A percentile compares a stretch with the other conserved stretches of the same genome.
Conservation (phyloP, 495 filamentous ascomycete genomes). For the Podospora didyma region DNA sequence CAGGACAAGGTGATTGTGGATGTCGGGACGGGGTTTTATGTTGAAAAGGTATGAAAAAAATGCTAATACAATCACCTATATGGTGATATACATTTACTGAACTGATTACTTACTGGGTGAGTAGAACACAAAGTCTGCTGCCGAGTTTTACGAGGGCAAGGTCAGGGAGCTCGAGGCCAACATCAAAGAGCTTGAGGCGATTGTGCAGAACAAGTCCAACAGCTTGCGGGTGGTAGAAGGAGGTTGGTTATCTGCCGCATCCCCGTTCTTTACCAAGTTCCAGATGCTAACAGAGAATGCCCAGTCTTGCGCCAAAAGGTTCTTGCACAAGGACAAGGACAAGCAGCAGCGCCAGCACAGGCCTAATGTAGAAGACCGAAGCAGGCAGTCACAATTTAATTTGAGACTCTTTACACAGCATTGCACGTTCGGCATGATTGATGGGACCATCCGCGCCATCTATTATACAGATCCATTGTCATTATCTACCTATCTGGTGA, state of each 20-base stretch:
- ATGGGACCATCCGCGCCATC: too few species aligned
- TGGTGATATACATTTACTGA: too few species aligned
- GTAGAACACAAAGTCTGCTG: slow-evolving; percentile 66
- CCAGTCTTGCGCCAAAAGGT: slow-evolving; percentile 60
- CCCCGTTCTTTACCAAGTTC: not conserved
- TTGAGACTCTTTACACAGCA: too few species aligned
- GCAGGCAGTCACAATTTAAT: too few species aligned
- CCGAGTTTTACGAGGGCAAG: slow-evolving; percentile 81
- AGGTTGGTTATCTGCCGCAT: slow-evolving; percentile 48
- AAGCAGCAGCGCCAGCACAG: slow-evolving; percentile 7
- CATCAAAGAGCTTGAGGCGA: slow-evolving; percentile 79
- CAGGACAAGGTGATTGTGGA: slow-evolving; percentile 85
- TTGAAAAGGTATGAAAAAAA: slow-evolving; percentile 89
- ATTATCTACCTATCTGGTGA: too few species aligned
- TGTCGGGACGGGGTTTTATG: slow-evolving; percentile 93
- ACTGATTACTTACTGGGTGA: too few species aligned
- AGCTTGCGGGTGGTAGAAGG: slow-evolving; percentile 87
- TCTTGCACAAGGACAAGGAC: slow-evolving; percentile 22
- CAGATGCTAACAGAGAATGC: not conserved
- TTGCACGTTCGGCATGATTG: too few species aligned
- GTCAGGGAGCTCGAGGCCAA: slow-evolving; percentile 74
- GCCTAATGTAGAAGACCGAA: slow-evolving; percentile 4
- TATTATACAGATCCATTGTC: too few species aligned
- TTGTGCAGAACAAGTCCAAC: slow-evolving; percentile 77
- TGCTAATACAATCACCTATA: too few species aligned